Percentiles rank a stretch among this genome's conserved stretches.
These are phyloP conservation scores for Forsythia viridissima DNA, from an alignment of 257 asterid species.

Conservation along the genomic window DNA sequence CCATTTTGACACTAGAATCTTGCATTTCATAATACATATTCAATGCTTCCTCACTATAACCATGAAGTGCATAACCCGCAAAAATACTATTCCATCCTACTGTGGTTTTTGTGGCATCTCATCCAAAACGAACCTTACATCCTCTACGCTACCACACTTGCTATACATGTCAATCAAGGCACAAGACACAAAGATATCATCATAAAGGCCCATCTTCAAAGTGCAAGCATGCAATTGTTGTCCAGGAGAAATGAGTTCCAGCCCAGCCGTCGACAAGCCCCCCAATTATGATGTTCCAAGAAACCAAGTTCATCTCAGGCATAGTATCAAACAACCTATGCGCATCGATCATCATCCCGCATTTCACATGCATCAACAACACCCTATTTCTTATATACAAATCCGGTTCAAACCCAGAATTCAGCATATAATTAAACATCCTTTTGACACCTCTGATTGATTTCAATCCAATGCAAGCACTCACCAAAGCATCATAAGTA, in stretches of 20 bases:
- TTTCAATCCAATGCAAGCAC: constrained; percentile 67
- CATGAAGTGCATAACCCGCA: constrained; percentile 79
- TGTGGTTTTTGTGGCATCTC: constrained; percentile 63
- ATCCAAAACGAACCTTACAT: constrained; percentile 64
- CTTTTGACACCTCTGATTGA: constrained; percentile 72
- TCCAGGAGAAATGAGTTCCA: constrained; percentile 70
- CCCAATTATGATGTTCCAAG: constrained; percentile 80
- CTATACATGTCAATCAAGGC: constrained; percentile 85
- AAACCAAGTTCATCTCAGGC: constrained; percentile 58
- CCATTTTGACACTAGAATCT: constrained; percentile 71
- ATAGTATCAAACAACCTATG: constrained; percentile 65
- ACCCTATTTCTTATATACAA: constrained; percentile 76
- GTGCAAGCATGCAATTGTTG: constrained; percentile 69
- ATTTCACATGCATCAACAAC: constrained; percentile 71
- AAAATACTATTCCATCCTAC: constrained; percentile 85
- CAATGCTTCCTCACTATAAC: constrained; percentile 84
- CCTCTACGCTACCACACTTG: constrained; percentile 75
- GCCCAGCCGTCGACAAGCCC: constrained; percentile 74
- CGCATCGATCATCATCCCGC: constrained; percentile 89
- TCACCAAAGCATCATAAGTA: constrained; percentile 73
- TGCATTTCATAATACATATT: constrained; percentile 73
- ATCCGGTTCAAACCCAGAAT: constrained; percentile 52
- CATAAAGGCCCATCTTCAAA: constrained; percentile 50
- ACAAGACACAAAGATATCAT: constrained; percentile 65
- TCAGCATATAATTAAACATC: constrained; percentile 49